phyloP scores from a whole-genome alignment of 2,329 filamentous ascomycete genomes.

The Clonostachys chloroleuca region DNA sequence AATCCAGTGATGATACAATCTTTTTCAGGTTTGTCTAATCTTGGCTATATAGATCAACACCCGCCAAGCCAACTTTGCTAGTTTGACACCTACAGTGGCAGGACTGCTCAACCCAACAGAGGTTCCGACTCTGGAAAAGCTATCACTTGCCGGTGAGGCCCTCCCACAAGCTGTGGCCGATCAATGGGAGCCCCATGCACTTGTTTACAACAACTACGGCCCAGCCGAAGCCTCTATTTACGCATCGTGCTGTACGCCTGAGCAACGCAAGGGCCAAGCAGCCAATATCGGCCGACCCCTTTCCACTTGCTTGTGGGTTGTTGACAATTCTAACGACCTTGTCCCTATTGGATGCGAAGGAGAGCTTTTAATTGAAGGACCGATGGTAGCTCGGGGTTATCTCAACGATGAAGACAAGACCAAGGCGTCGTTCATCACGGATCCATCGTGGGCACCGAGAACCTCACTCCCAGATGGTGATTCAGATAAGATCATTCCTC shows the following conservation, averaged over 20 bases:
- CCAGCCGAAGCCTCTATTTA: constrained; percentile 30
- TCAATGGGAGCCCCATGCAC: constrained; percentile 5
- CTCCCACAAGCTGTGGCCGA: constrained; percentile 14
- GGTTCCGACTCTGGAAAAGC: constrained; percentile 1
- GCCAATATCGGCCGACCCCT: constrained; percentile 3
- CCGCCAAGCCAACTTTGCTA: background rate
- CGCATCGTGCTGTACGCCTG: background rate
- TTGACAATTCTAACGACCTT: constrained; percentile 8
- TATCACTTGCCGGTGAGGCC: constrained; percentile 3
- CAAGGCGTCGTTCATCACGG: constrained; percentile 26
- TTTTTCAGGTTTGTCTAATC: background rate
- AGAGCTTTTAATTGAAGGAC: constrained; percentile 17
- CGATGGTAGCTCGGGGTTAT: constrained; percentile 13
- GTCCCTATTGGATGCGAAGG: constrained; percentile 11
- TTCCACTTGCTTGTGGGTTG: constrained; percentile 11
- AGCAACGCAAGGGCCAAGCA: background rate
- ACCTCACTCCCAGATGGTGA: background rate
- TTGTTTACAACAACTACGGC: constrained; percentile 30
- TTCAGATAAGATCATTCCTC: background rate
- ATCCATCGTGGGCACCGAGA: constrained; percentile 24
- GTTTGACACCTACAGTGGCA: background rate
- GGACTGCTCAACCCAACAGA: background rate
- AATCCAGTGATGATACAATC: background rate
- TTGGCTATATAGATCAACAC: background rate
- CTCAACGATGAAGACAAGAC: constrained; percentile 11